These are phyloP conservation scores for Coleophoma eucalyptorum DNA, from an alignment of 2,329 filamentous ascomycete species.

Conservation along the genomic window DNA sequence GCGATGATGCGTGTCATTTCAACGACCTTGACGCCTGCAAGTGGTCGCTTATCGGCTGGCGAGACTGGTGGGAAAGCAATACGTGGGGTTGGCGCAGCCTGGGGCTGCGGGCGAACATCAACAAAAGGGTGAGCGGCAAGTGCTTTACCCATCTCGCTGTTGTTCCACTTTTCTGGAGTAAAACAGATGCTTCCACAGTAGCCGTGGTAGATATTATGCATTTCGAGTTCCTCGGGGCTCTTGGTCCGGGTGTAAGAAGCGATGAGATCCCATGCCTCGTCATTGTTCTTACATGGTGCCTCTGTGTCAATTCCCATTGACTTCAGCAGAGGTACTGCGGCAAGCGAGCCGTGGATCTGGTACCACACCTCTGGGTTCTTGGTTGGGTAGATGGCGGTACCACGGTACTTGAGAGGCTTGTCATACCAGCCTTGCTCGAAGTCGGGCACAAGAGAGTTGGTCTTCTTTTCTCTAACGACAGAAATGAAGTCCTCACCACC, in stretches of 20 bases:
- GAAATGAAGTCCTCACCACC: conserved; percentile 1
- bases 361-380: conserved; percentile 61
- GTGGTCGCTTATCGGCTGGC: conserved; percentile 3
- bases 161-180: conserved; percentile 6
- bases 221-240: conserved; percentile 4
- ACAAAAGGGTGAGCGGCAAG: conserved; percentile 4
- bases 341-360: conserved; percentile 69
- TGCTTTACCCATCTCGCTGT: conserved; percentile 8
- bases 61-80: conserved; percentile 1
- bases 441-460: background rate
- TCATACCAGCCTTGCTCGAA: conserved; percentile 4
- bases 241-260: background rate
- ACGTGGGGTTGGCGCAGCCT: background rate
- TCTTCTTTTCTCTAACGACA: conserved; percentile 1
- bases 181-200: conserved; percentile 7
- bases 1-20: conserved; percentile 38
- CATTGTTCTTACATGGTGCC: background rate
- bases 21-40: conserved; percentile 25
- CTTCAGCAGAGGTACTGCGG: conserved; percentile 60
- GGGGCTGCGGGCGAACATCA: conserved; percentile 4
- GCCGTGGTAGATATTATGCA: conserved; percentile 1
- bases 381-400: conserved; percentile 53
- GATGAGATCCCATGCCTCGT: conserved; percentile 5
- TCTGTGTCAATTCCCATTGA: conserved; percentile 58
- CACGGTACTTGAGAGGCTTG: background rate